A percentile compares a stretch with the other conserved stretches of the same genome.
phyloP scores from a whole-genome alignment of 306 rosid species.

The Vigna radiata region DNA sequence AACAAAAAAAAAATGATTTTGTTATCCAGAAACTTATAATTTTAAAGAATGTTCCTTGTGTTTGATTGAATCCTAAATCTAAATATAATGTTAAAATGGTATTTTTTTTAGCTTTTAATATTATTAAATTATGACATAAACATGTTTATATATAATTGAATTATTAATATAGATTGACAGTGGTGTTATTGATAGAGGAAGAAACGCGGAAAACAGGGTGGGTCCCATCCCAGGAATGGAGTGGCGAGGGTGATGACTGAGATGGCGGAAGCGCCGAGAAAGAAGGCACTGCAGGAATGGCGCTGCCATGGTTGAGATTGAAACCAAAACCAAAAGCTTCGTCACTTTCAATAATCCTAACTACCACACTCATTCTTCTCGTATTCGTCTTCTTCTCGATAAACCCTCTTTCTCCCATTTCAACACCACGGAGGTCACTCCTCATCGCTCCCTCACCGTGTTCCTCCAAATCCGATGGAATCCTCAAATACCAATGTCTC shows the following conservation, averaged over 20 bases:
- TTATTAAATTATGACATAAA: no score
- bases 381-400: neutral
- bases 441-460: slow-evolving; percentile 16
- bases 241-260: neutral
- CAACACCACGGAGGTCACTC: slow-evolving; percentile 63
- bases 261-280: neutral
- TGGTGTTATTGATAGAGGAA: neutral
- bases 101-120: no score
- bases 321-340: no score
- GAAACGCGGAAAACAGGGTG: slow-evolving; percentile 22
- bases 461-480: slow-evolving; percentile 53
- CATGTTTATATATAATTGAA: no score
- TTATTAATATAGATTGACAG: no score
- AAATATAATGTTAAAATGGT: no score
- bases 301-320: slow-evolving; percentile 54
- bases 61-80: no score
- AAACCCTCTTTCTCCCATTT: slow-evolving; percentile 38
- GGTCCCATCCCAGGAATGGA: neutral
- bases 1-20: no score
- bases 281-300: slow-evolving; percentile 49
- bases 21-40: no score
- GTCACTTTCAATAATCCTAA: slow-evolving; percentile 26
- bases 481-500: slow-evolving; percentile 62
- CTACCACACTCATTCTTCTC: neutral
- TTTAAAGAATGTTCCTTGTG: no score